A percentile compares a stretch with the other conserved stretches of the same genome.
phyloP scores from a whole-genome alignment of 129 eudicot genomes.

The Oenanthe sinensis region DNA sequence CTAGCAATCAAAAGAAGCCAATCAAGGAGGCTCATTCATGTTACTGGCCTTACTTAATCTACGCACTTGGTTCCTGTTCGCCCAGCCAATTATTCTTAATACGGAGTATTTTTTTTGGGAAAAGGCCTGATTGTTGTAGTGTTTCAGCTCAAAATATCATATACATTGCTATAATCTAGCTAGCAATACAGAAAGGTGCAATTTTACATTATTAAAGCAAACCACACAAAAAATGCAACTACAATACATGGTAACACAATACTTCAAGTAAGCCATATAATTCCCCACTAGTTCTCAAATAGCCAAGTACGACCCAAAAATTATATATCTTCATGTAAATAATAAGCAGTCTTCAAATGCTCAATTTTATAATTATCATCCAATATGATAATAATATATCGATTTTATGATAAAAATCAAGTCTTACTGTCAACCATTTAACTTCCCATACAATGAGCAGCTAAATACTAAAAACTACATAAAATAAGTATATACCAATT shows the following conservation, averaged over 20 bases:
- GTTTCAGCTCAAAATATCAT: neutral
- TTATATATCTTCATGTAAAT: neutral
- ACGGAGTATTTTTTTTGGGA: neutral
- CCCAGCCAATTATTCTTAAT: neutral
- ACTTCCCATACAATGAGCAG: neutral
- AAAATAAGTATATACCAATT: neutral
- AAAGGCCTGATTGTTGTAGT: neutral
- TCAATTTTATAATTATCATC: neutral
- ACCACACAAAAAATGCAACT: neutral
- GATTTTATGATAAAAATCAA: neutral
- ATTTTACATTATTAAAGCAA: neutral
- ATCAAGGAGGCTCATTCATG: neutral
- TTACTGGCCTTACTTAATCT: neutral
- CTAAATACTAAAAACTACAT: neutral
- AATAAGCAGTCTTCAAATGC: neutral
- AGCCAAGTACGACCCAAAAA: neutral
- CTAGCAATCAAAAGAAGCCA: neutral
- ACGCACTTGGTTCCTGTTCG: neutral
- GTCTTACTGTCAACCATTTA: neutral
- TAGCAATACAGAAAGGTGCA: neutral
- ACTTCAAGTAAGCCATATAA: neutral
- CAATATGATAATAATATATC: too few relatives aligned
- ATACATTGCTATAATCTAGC: neutral
- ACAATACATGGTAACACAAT: neutral
- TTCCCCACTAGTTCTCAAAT: neutral